Conservation (phyloP, 1,284 basidiomycete genomes). For the Microbotryum intermedium region DNA sequence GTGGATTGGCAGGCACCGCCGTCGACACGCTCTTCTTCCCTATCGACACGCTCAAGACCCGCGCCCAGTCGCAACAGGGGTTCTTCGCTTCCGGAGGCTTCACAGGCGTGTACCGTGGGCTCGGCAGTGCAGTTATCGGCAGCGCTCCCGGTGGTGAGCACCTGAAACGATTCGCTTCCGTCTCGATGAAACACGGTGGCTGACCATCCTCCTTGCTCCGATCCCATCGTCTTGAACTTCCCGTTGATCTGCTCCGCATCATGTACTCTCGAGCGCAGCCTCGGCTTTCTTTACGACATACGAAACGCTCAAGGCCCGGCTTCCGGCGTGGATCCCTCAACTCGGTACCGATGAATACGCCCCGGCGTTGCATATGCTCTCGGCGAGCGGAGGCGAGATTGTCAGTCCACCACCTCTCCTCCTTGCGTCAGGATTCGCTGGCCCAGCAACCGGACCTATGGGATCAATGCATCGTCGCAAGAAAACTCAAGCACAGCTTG, state of each 20-base stretch:
- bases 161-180: neutral
- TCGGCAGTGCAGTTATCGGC: constrained; percentile 90
- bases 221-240: neutral
- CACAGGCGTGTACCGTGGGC: constrained; percentile 81
- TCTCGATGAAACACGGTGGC: neutral
- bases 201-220: neutral
- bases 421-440: no score
- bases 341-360: constrained; percentile 16
- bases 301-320: constrained; percentile 69
- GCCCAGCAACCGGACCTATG: neutral
- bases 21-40: constrained; percentile 95
- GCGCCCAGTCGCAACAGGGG: constrained; percentile 79
- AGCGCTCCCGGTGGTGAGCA: constrained; percentile 88
- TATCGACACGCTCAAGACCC: constrained; percentile 92
- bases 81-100: constrained; percentile 83
- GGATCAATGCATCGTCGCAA: no score
- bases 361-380: constrained; percentile 39
- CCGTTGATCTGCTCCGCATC: neutral
- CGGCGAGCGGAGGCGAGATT: constrained; percentile 39
- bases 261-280: constrained; percentile 47
- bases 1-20: constrained; percentile 74
- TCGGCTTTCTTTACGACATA: constrained; percentile 94
- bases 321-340: constrained; percentile 43
- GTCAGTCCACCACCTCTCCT: constrained; percentile 16
- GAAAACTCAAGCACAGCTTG: neutral